These are phyloP conservation scores for Apium graveolens DNA, from an alignment of 129 eudicot species.

Conservation along the genomic window DNA sequence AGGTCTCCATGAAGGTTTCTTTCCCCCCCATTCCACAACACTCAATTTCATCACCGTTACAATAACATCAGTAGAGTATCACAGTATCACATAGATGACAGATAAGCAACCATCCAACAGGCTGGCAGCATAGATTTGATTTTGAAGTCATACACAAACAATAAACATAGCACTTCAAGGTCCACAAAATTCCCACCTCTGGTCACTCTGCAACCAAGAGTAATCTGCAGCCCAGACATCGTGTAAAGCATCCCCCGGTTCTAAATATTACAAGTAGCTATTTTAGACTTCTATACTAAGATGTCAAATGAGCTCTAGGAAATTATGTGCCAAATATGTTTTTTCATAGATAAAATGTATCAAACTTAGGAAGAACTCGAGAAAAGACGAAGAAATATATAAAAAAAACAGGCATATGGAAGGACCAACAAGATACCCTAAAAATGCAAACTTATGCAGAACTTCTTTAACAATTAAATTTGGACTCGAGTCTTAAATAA, in stretches of 20 bases:
- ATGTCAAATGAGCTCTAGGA: constrained; percentile 21
- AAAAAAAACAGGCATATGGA: neutral
- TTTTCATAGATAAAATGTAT: neutral
- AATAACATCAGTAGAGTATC: constrained; percentile 11
- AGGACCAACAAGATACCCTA: neutral
- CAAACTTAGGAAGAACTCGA: neutral
- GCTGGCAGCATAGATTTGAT: constrained; percentile 22
- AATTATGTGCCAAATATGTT: constrained; percentile 2
- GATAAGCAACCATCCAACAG: constrained; percentile 22
- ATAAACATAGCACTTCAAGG: constrained; percentile 23
- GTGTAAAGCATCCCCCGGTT: constrained; percentile 42
- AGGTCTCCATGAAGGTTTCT: constrained; percentile 10
- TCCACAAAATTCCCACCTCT: constrained; percentile 39
- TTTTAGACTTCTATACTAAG: constrained; percentile 17
- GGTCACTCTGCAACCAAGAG: constrained; percentile 40
- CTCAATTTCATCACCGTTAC: neutral
- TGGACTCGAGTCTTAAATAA: neutral
- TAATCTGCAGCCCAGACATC: constrained; percentile 51
- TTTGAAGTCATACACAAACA: constrained; percentile 22
- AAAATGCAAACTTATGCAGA: neutral
- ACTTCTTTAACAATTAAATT: neutral
- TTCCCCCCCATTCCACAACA: constrained; percentile 17
- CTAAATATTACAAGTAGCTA: constrained; percentile 36
- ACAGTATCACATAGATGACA: constrained; percentile 8
- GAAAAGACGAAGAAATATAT: neutral